Evolutionary conservation across 2,329 filamentous ascomycete species (phyloP), one percentile per base, ranked within the genome.

Genomic region (Triangularia setosa): DNA sequence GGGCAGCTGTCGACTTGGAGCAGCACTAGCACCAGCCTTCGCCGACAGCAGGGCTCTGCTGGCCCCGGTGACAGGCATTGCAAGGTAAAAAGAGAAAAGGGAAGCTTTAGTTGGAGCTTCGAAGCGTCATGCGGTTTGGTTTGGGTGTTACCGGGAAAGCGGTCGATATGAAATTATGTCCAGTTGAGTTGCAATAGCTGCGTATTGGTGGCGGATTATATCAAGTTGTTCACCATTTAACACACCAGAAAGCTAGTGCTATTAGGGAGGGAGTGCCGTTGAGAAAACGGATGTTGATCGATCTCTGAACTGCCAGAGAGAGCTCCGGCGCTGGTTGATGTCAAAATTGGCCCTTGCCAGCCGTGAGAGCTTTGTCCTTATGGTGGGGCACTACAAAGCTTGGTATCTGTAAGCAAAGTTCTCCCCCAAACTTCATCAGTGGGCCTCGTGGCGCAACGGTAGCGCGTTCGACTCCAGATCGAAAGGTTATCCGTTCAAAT

Each of bases 21-120:
- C 30, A 33, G 30, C 30, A n/a, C n/a, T n/a, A 25, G 24, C 27
- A n/a, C 14, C 35, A 40, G n/a, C 33, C 65, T 63, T 64, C 65
- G 68, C 69, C 65, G 68, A 70, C 62, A 71, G 64, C 64, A 72
- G 69, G 65, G 69, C 71, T 61, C 69, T 69, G 55, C 69, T 69
- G 55, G 69, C 70, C 68, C 70, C 64, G 61, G 69, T 66, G 61
- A 67, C 33, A 69, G 67, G 68, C 71, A 72, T 72, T 57, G 64
- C 62, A 48, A 48, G 8, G 2, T 11, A 21, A 21, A 21, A 48
- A 9, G 21, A 48, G 7, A 21, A 21, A 48, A 4, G n/a, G 7
- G 21, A 9, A 21, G 8, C 28, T 48, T 27, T 23, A 54, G 60
- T 68, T n/a, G 56, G 44, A 16, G 56, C 18, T 24, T 30, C 25